Base-by-base conservation (phyloP, 1,139 yeast genomes). In the Hansenula anomala region DNA sequence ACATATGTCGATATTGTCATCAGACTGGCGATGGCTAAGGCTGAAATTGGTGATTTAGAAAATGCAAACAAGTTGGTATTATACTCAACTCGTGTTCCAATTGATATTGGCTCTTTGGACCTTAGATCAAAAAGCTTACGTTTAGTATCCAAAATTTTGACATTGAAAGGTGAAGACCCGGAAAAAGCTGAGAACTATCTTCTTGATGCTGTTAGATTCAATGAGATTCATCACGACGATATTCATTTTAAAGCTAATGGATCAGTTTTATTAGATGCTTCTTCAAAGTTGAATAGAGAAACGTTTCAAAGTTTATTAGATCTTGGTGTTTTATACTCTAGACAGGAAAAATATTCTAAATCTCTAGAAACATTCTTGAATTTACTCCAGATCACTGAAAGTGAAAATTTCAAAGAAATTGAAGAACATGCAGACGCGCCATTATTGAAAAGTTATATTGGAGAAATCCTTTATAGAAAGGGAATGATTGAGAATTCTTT, bases 381-480 rank as follows among this genome's bases (percentile, higher is more conserved):
- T 17, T 41, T 59, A 9, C 47, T 61, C 13, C 46, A 64, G 30
- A 46, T 55, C 4, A 36, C 56, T 16, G 47, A 54, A 23, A 44
- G 43, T 23, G 39, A 44, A 4, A 36, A 41, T n/a, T 39, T 33
- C 17, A 38, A 29, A 15, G 29, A 26, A n/a, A 36, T 28, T 18
- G 37, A 43, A 26, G 33, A 39, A 17, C 39, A 14, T 10, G 28
- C 26, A 20, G 43, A 29, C n/a, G 24, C 31, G 13, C 68, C 75
- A 4, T 46, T 69, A 18, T 54, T 75, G 36, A 74, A 76, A 58
- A 71, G 80, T 14, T 82, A 81, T 55, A 63, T 83, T 16, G 70
- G 84, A 41, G 90, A 83, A 57, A 61, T 83, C 7, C 58, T 82
- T 47, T 83, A 88, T 85, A 73, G 71, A 7, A 66, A 73, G 43